These are phyloP conservation scores for Neoboletus brunneissimus DNA, from an alignment of 768 basidiomycete genomes.

Conservation along the genomic window DNA sequence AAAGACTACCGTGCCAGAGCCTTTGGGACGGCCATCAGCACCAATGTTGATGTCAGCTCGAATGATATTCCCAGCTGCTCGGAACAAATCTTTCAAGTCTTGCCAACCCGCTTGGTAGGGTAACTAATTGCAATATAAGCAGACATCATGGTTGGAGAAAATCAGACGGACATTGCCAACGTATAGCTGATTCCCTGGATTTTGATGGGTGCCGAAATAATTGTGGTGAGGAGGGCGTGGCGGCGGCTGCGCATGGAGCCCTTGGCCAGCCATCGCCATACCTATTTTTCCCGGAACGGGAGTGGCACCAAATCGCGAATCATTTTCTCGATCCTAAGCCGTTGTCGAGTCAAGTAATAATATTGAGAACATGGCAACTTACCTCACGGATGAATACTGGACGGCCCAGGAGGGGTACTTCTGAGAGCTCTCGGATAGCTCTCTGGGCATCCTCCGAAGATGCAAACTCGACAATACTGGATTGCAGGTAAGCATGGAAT, in stretches of 20 bases:
- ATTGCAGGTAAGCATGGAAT: conserved; percentile 12
- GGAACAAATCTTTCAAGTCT: conserved; percentile 96
- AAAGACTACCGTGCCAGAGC: conserved; percentile 96
- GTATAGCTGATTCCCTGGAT: conserved; percentile 89
- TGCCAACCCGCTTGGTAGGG: conserved; percentile 99
- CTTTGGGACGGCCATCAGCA: conserved; percentile 89
- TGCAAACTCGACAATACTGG: conserved; percentile 92
- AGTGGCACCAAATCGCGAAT: conserved; percentile 92
- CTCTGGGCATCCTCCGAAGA: conserved; percentile 87
- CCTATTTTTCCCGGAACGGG: conserved; percentile 96
- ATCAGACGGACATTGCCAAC: conserved; percentile 74
- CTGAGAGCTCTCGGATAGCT: conserved; percentile 87
- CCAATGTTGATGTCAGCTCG: conserved; percentile 95
- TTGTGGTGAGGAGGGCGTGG: conserved; percentile 83
- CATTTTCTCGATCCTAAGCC: conserved; percentile 88
- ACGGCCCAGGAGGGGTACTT: conserved; percentile 85
- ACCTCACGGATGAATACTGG: conserved; percentile 98
- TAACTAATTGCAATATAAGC: conserved; percentile 47
- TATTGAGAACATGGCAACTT: conserved; percentile 3
- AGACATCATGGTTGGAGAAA: not conserved
- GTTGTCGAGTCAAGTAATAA: not conserved
- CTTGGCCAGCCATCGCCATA: conserved; percentile 93
- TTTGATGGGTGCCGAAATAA: conserved; percentile 51
- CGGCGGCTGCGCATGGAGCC: conserved; percentile 72
- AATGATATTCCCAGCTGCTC: conserved; percentile 91